Conservation (phyloP, 192 early-diverging fungal genomes). For the Backusella mclennaniae region DNA sequence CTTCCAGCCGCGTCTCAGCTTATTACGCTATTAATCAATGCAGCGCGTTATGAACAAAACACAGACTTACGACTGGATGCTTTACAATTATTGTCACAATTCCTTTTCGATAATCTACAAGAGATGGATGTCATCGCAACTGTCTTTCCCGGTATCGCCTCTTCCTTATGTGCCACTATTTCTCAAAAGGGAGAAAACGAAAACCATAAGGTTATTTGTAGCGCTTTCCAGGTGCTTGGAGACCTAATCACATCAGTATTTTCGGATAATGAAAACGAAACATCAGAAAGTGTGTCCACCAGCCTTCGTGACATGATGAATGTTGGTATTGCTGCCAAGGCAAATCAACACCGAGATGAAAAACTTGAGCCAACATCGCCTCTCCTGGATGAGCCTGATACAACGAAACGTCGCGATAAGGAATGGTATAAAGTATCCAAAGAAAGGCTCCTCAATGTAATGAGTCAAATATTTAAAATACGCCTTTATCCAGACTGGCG, state of each 20-base stretch:
- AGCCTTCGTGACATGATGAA: background rate
- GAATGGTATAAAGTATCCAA: conserved; percentile 33
- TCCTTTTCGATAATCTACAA: conserved; percentile 28
- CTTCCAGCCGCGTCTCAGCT: conserved; percentile 15
- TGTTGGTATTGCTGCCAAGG: background rate
- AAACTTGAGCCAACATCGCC: background rate
- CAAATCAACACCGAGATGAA: background rate
- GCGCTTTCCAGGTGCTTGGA: conserved; percentile 24
- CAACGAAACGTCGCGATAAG: conserved; percentile 9
- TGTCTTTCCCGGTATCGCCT: conserved; percentile 37
- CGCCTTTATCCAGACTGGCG: conserved; percentile 36
- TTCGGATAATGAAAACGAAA: conserved; percentile 26
- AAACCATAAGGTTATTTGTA: conserved; percentile 34
- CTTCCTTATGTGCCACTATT: conserved; percentile 29
- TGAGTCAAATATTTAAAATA: conserved; percentile 30
- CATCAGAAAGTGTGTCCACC: background rate
- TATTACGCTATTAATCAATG: conserved; percentile 16
- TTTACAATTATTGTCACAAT: conserved; percentile 30
- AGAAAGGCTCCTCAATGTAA: conserved; percentile 19
- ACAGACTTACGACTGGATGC: conserved; percentile 33
- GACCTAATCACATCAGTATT: conserved; percentile 30
- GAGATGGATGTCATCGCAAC: conserved; percentile 23
- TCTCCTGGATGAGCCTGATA: background rate
- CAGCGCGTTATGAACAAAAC: conserved; percentile 19
- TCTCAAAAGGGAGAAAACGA: conserved; percentile 36